These are phyloP conservation scores for Cladosporium sp. DNA, from an alignment of 2,329 filamentous ascomycete genomes.

Conservation along the genomic window DNA sequence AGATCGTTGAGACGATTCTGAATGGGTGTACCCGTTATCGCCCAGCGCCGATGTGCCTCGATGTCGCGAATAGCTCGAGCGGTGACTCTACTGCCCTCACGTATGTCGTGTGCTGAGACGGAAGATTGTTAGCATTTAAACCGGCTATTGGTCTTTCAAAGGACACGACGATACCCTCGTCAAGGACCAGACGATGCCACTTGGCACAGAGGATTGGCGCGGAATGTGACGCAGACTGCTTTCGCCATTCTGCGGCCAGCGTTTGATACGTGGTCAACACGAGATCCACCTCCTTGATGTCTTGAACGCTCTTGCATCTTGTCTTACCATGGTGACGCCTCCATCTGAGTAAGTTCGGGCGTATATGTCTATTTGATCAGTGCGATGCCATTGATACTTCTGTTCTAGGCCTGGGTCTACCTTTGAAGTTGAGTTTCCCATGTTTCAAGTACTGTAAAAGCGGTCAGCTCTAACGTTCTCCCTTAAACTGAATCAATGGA, in stretches of 20 bases:
- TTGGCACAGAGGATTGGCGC: too few relatives aligned
- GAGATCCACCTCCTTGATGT: slow-evolving; percentile 30
- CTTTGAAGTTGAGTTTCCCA: neutral
- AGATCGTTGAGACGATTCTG: slow-evolving; percentile 4
- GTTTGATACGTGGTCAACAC: slow-evolving; percentile 44
- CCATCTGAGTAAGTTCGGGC: neutral
- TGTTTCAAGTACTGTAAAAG: neutral
- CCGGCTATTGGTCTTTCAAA: too few relatives aligned
- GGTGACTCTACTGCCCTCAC: neutral
- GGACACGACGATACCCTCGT: too few relatives aligned
- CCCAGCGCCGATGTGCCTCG: slow-evolving; percentile 3
- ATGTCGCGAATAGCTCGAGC: neutral
- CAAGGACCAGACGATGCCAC: too few relatives aligned
- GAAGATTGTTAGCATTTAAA: neutral
- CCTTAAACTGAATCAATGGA: too few relatives aligned
- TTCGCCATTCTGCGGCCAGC: slow-evolving; percentile 17
- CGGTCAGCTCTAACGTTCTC: neutral
- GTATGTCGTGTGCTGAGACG: slow-evolving; percentile 6
- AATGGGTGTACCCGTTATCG: slow-evolving; percentile 9
- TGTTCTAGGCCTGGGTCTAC: neutral
- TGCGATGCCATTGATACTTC: too few relatives aligned
- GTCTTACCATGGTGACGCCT: neutral
- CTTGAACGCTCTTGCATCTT: neutral
- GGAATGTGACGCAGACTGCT: neutral
- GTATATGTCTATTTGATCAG: too few relatives aligned